Evolutionary conservation across 805 yeast genomes (phyloP).

Genomic region (Schwanniomyces yamadae): DNA sequence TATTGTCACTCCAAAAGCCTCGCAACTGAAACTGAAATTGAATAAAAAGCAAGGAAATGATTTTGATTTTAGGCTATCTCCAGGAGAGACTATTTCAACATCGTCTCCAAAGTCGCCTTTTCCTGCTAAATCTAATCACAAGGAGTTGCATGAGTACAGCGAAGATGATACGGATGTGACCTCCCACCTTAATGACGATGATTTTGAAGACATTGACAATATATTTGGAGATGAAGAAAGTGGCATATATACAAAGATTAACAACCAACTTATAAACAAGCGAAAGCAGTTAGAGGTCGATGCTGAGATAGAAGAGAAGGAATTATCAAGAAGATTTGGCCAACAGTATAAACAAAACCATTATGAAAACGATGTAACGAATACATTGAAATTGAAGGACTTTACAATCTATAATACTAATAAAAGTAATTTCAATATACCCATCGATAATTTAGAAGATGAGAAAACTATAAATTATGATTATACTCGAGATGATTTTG

Average conservation of each 20-base stretch:
- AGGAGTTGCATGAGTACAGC: constrained; percentile 35
- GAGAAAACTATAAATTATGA: constrained; percentile 38
- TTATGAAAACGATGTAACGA: constrained; percentile 18
- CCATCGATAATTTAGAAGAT: constrained; percentile 27
- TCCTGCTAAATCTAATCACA: constrained; percentile 8
- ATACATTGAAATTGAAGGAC: constrained; percentile 31
- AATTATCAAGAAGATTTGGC: constrained; percentile 16
- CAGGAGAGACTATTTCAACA: constrained; percentile 23
- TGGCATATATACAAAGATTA: constrained; percentile 31
- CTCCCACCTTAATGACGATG: constrained; percentile 37
- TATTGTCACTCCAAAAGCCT: background rate
- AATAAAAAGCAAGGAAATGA: constrained; percentile 2
- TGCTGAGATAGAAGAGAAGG: constrained; percentile 36
- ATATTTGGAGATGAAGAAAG: constrained; percentile 38
- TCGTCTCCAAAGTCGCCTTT: constrained; percentile 21
- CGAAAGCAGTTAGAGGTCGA: constrained; percentile 24
- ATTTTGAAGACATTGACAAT: constrained; percentile 36
- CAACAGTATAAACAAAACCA: constrained; percentile 5
- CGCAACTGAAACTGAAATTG: background rate
- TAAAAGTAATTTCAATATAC: constrained; percentile 11
- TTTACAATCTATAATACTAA: constrained; percentile 15
- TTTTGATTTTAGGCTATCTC: constrained; percentile 10
- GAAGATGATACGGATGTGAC: constrained; percentile 43
- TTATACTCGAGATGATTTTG: constrained; percentile 37
- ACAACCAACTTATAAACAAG: constrained; percentile 22